phyloP scores from a whole-genome alignment of 345 rosid species.

The Dimocarpus longan region DNA sequence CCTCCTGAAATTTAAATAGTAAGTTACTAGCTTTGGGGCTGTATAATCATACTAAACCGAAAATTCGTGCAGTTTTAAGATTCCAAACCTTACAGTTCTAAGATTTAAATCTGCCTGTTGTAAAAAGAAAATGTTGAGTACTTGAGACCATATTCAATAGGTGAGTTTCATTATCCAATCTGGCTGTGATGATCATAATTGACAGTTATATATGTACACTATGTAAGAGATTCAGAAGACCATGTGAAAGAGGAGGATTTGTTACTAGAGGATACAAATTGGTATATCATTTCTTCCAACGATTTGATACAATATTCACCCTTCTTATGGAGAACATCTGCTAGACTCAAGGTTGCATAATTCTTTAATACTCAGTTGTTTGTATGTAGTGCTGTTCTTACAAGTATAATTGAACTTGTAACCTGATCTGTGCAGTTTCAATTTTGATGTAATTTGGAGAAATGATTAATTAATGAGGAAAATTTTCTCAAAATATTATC shows the following conservation, averaged over 20 bases:
- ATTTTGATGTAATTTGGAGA: not conserved
- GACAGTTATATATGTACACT: not conserved
- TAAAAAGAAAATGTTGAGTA: not conserved
- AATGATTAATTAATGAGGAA: not conserved
- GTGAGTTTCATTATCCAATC: not conserved
- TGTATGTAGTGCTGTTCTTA: not conserved
- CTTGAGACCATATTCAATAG: not conserved
- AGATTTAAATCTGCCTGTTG: not conserved
- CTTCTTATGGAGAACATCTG: not conserved
- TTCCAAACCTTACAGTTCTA: not conserved
- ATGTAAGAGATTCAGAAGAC: not conserved
- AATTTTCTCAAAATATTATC: not conserved
- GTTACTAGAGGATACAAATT: not conserved
- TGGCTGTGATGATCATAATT: conserved; percentile 10
- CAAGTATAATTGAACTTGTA: not conserved
- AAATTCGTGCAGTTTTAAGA: not conserved
- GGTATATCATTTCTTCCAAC: no score
- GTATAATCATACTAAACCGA: not conserved
- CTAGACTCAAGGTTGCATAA: not conserved
- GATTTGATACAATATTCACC: not conserved
- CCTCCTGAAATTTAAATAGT: not conserved
- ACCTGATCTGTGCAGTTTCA: not conserved
- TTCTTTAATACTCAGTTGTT: not conserved
- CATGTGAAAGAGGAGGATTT: not conserved
- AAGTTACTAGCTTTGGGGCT: not conserved